Evolutionary conservation across 805 yeast genomes (phyloP).

Genomic region (Metschnikowia henanensis): DNA sequence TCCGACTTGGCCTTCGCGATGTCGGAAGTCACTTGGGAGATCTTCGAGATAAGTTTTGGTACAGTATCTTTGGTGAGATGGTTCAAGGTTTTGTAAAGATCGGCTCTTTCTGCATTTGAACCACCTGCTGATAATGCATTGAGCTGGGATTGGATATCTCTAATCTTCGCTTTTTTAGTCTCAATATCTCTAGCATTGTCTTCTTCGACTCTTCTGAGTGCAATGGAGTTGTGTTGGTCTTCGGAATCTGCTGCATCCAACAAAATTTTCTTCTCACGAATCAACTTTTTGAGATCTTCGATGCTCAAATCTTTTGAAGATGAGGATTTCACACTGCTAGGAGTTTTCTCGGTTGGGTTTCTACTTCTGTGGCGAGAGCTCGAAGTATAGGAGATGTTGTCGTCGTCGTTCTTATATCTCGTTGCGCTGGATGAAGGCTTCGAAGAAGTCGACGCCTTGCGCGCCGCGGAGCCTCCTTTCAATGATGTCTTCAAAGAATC

Average conservation of each 20-base stretch:
- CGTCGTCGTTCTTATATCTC: conserved; percentile 72
- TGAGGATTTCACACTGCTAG: conserved; percentile 22
- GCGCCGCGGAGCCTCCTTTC: conserved; percentile 30
- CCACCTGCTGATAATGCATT: conserved; percentile 28
- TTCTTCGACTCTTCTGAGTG: conserved; percentile 35
- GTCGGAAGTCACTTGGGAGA: conserved; percentile 63
- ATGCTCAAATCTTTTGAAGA: conserved; percentile 41
- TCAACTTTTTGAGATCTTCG: conserved; percentile 58
- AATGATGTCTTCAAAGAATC: conserved; percentile 68
- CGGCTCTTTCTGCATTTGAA: conserved; percentile 45
- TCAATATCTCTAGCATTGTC: conserved; percentile 59
- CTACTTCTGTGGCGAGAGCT: conserved; percentile 59
- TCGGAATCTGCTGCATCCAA: conserved; percentile 71
- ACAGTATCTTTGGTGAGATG: conserved; percentile 63
- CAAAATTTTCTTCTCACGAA: conserved; percentile 70
- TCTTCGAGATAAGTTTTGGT: conserved; percentile 65
- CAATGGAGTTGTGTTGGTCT: conserved; percentile 45
- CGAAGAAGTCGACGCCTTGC: conserved; percentile 19
- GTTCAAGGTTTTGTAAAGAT: conserved; percentile 57
- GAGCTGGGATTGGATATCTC: conserved; percentile 41
- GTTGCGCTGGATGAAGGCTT: conserved; percentile 29
- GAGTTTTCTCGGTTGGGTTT: conserved; percentile 20
- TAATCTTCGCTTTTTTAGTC: conserved; percentile 60
- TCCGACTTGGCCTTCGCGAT: conserved; percentile 68
- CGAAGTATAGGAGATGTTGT: conserved; percentile 64